phyloP scores from a whole-genome alignment of 495 filamentous ascomycete species.

The Trichoderma orchidacearum region DNA sequence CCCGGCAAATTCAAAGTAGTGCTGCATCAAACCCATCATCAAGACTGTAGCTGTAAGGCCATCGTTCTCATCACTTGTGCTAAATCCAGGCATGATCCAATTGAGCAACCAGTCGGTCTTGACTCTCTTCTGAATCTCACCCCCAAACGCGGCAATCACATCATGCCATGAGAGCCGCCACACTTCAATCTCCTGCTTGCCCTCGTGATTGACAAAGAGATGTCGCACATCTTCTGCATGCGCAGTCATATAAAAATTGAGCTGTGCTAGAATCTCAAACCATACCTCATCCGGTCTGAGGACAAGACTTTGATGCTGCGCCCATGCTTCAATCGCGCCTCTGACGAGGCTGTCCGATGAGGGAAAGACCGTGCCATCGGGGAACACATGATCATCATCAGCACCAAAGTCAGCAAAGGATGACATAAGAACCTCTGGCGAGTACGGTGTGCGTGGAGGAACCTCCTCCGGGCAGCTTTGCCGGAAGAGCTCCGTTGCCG shows the following conservation, averaged over 20 bases:
- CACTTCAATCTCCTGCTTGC: slow-evolving; percentile 23
- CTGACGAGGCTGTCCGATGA: slow-evolving; percentile 34
- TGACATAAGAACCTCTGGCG: neutral
- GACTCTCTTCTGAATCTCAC: slow-evolving; percentile 13
- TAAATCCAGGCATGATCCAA: slow-evolving; percentile 24
- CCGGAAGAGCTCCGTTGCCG: neutral
- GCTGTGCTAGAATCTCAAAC: slow-evolving; percentile 39
- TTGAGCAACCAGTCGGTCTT: slow-evolving; percentile 12
- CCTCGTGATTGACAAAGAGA: slow-evolving; percentile 29
- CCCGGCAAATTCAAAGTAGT: slow-evolving; percentile 16
- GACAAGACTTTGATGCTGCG: slow-evolving; percentile 32
- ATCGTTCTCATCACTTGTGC: slow-evolving; percentile 19
- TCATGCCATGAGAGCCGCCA: slow-evolving; percentile 8
- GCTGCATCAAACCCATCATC: slow-evolving; percentile 26
- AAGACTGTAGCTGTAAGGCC: slow-evolving; percentile 16
- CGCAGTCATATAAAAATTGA: slow-evolving; percentile 39
- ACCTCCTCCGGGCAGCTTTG: neutral
- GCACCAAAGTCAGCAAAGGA: neutral
- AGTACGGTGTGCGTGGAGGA: neutral
- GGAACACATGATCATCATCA: neutral
- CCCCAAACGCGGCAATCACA: slow-evolving; percentile 10
- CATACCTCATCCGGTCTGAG: slow-evolving; percentile 47
- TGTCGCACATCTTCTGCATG: slow-evolving; percentile 28
- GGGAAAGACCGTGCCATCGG: slow-evolving; percentile 7
- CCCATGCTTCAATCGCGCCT: slow-evolving; percentile 34